phyloP scores from a whole-genome alignment of 371 early-diverging fungal species.

The Mucor indicus region DNA sequence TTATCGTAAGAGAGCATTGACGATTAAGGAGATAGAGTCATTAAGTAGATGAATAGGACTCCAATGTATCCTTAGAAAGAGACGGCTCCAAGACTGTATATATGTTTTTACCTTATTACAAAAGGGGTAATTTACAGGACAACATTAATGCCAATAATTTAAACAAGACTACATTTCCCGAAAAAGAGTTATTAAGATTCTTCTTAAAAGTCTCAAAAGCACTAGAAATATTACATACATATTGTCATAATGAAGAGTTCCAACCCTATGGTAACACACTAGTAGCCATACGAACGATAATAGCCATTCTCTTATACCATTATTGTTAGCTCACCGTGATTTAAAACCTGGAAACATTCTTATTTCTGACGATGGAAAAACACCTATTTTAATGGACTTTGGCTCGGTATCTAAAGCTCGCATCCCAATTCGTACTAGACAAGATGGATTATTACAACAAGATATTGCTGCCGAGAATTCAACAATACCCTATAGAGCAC shows the following conservation, averaged over 20 bases:
- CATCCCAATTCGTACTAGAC: conserved; percentile 49
- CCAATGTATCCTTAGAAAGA: conserved; percentile 45
- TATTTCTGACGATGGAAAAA: conserved; percentile 60
- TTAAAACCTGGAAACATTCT: conserved; percentile 69
- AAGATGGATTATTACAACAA: conserved; percentile 65
- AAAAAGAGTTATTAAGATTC: conserved; percentile 55
- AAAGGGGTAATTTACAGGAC: conserved; percentile 49
- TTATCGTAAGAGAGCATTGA: conserved; percentile 43
- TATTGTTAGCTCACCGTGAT: conserved; percentile 60
- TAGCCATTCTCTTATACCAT: not conserved
- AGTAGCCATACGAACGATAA: not conserved
- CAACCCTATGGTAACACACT: conserved; percentile 26
- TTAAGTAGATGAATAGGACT: conserved; percentile 1
- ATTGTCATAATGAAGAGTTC: conserved; percentile 27
- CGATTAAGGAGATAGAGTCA: not conserved
- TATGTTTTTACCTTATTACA: conserved; percentile 62
- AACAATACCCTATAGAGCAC: conserved; percentile 74
- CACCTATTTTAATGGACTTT: conserved; percentile 71
- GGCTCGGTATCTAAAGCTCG: conserved; percentile 64
- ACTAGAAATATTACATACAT: conserved; percentile 58
- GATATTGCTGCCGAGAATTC: conserved; percentile 54
- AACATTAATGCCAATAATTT: conserved; percentile 53
- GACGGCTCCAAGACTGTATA: conserved; percentile 62
- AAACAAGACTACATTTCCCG: conserved; percentile 52
- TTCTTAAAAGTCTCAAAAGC: conserved; percentile 64